Evolutionary conservation across 2,329 filamentous ascomycete genomes (phyloP).

Genomic region (Coniochaeta prunicola): DNA sequence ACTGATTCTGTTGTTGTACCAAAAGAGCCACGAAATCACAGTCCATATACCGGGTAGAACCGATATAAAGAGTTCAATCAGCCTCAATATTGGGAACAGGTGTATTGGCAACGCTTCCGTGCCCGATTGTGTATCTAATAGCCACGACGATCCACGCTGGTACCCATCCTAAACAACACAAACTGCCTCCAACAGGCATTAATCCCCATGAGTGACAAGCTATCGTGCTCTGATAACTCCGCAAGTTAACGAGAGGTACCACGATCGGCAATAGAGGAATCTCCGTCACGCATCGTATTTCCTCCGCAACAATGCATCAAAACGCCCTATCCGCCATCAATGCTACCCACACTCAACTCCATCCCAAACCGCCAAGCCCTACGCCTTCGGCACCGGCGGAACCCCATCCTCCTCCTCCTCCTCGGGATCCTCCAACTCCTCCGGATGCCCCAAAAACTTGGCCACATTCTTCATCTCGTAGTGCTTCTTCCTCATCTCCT

Average conservation of each 20-base stretch:
- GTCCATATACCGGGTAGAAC: not conserved
- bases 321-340: not conserved
- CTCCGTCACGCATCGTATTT: not conserved
- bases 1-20: not conserved
- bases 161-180: not conserved
- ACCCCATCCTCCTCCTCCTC: constrained; percentile 23
- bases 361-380: too few species aligned
- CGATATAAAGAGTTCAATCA: not conserved
- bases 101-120: not conserved
- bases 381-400: constrained; percentile 31
- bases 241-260: not conserved
- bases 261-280: not conserved
- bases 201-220: not conserved
- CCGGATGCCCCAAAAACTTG: constrained; percentile 71
- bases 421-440: constrained; percentile 56
- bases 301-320: not conserved
- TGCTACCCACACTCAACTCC: too few species aligned
- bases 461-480: constrained; percentile 99
- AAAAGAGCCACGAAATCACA: not conserved
- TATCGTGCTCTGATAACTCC: not conserved
- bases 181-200: not conserved
- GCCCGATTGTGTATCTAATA: not conserved
- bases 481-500: constrained; percentile 87
- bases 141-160: not conserved
- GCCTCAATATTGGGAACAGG: not conserved